A percentile compares a stretch with the other conserved stretches of the same genome.
These are phyloP conservation scores for Fusarium subglutinans DNA, from an alignment of 2,329 filamentous ascomycete genomes.

Conservation along the genomic window DNA sequence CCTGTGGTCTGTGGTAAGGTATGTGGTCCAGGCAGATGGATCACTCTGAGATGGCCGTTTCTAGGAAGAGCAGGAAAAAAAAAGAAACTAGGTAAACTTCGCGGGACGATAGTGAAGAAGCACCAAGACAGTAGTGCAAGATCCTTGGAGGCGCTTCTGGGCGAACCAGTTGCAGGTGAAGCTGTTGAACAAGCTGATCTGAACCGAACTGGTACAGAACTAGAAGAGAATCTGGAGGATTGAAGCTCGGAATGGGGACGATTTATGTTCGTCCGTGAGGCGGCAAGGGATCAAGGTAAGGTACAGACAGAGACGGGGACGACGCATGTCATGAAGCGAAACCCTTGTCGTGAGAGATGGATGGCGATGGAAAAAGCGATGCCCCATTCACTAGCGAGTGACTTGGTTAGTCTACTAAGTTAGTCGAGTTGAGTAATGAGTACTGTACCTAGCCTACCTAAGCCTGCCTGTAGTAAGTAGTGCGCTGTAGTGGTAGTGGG, in stretches of 20 bases:
- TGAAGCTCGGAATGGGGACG: conserved; percentile 40
- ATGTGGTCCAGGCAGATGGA: conserved; percentile 40
- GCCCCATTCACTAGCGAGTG: conserved; percentile 38
- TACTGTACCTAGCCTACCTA: not conserved
- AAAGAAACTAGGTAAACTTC: conserved; percentile 23
- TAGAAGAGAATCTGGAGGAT: conserved; percentile 10
- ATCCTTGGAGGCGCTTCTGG: conserved; percentile 36
- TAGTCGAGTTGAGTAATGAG: not conserved
- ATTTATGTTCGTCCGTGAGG: conserved; percentile 46
- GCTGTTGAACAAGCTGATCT: conserved; percentile 36
- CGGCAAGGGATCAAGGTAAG: conserved; percentile 36
- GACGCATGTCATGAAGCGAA: conserved; percentile 42
- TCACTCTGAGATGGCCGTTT: conserved; percentile 39
- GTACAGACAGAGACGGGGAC: conserved; percentile 17
- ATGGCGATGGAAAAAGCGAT: conserved; percentile 34
- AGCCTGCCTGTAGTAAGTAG: not conserved
- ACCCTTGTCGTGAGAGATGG: conserved; percentile 38
- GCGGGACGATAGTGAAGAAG: conserved; percentile 40
- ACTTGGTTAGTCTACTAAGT: not conserved
- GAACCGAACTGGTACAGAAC: conserved; percentile 36
- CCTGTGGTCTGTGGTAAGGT: conserved; percentile 33
- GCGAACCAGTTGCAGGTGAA: conserved; percentile 40
- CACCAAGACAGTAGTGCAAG: conserved; percentile 41
- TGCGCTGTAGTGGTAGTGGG: conserved; percentile 23
- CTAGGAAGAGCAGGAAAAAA: conserved; percentile 21